phyloP scores from a whole-genome alignment of 2,329 filamentous ascomycete genomes.

The Colletotrichum camelliae region DNA sequence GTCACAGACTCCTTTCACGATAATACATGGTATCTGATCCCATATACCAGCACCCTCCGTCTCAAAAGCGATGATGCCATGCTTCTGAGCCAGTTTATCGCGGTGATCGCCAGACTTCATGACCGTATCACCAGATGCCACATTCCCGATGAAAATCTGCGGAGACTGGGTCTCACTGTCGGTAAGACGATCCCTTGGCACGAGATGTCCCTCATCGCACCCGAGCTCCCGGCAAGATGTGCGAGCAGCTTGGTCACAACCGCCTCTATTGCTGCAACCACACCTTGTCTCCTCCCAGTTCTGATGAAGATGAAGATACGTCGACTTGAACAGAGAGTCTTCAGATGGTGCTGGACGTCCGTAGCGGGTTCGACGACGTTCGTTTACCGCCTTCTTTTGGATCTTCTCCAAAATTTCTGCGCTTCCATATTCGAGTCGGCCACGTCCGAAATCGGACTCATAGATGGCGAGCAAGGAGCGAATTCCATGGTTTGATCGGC shows the following conservation, averaged over 20 bases:
- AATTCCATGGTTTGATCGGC: slow-evolving; percentile 19
- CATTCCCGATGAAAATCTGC: slow-evolving; percentile 30
- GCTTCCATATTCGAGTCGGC: not conserved
- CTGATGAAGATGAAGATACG: not conserved
- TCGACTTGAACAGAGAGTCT: not conserved
- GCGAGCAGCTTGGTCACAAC: not conserved
- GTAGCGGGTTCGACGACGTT: not conserved
- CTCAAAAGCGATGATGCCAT: slow-evolving; percentile 35
- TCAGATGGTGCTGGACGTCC: not conserved
- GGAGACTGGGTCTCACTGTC: not conserved
- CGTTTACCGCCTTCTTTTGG: not conserved
- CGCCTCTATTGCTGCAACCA: not conserved
- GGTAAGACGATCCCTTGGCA: not conserved
- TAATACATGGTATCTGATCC: slow-evolving; percentile 38
- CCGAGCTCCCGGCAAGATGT: not conserved
- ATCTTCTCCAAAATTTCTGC: not conserved
- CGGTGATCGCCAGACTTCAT: slow-evolving; percentile 42
- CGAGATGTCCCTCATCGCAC: not conserved
- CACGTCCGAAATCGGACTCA: not conserved
- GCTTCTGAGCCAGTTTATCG: slow-evolving; percentile 34
- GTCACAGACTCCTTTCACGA: slow-evolving; percentile 43
- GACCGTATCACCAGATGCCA: slow-evolving; percentile 44
- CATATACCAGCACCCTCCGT: slow-evolving; percentile 38
- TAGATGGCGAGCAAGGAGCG: not conserved
- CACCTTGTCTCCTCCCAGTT: not conserved